Evolutionary conservation across 176 grass and related monocot genomes (phyloP).

Genomic region (Aegilops speltoides): DNA sequence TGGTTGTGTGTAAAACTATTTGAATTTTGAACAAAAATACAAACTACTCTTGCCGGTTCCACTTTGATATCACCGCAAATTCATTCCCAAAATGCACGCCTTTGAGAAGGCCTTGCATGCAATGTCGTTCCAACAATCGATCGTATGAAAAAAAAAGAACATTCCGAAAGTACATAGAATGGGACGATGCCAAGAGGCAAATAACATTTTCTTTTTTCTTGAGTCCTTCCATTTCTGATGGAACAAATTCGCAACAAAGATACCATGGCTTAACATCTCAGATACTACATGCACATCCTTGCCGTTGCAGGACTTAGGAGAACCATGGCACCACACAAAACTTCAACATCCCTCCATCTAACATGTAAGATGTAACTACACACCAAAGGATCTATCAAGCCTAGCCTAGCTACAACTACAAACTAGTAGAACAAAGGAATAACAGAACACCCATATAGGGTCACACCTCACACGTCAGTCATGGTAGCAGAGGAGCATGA

Average conservation of each 20-base stretch:
- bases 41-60: background rate
- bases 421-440: background rate
- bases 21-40: background rate
- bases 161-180: background rate
- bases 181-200: background rate
- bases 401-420: conserved; percentile 27
- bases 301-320: conserved; percentile 40
- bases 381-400: conserved; percentile 23
- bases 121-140: too few relatives aligned
- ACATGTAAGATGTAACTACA: background rate
- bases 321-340: background rate
- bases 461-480: conserved; percentile 25
- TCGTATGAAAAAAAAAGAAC: too few relatives aligned
- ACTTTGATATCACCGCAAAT: background rate
- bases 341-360: background rate
- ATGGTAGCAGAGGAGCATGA: conserved; percentile 70
- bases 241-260: background rate
- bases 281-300: conserved; percentile 33
- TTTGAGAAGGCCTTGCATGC: background rate
- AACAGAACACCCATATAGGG: background rate
- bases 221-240: background rate
- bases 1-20: background rate
- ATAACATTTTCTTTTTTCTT: background rate
- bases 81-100: background rate
- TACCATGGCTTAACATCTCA: background rate